These are phyloP conservation scores for Salvia sclarea DNA, from an alignment of 305 asterid species.

Conservation along the genomic window DNA sequence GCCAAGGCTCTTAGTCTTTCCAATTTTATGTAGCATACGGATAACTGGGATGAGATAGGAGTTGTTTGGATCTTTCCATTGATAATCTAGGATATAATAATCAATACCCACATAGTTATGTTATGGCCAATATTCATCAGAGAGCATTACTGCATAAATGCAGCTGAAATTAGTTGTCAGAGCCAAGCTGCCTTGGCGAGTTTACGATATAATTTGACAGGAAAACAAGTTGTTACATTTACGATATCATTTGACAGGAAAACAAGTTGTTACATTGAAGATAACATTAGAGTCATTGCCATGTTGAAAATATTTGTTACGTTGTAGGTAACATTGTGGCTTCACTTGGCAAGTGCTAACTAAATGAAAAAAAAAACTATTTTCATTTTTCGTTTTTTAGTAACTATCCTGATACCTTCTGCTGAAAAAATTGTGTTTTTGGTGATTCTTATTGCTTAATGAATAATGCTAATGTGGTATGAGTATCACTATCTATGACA, in stretches of 20 bases:
- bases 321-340: too few species aligned
- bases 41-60: slow-evolving; percentile 14
- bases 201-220: too few species aligned
- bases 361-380: background rate
- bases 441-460: slow-evolving; percentile 11
- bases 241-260: too few species aligned
- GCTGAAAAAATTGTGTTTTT: background rate
- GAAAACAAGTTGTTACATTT: too few species aligned
- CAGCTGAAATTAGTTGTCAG: background rate
- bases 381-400: background rate
- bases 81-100: background rate
- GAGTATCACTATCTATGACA: background rate
- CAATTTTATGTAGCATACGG: background rate
- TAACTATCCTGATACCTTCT: background rate
- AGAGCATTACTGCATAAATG: background rate
- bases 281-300: too few species aligned
- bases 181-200: too few species aligned
- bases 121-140: background rate
- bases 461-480: slow-evolving; percentile 10
- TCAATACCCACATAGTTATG: background rate
- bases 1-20: background rate
- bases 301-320: too few species aligned
- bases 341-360: slow-evolving; percentile 18
- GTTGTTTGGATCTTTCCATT: background rate
- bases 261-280: too few species aligned